Evolutionary conservation across 305 asterid genomes (phyloP), one percentile per base, ranked within the genome.

Genomic region (Withania somnifera): DNA sequence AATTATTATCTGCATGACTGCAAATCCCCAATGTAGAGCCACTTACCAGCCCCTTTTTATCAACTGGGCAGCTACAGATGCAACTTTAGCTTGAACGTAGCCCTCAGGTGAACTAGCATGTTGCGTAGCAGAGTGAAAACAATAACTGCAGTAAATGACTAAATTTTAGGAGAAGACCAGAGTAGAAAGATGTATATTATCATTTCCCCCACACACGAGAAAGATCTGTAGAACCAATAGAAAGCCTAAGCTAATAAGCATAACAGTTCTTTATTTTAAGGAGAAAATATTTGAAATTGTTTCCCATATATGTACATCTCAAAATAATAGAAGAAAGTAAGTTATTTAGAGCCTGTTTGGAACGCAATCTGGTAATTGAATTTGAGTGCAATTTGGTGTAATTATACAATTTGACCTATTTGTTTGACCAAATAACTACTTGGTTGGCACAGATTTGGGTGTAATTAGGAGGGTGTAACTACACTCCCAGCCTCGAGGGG

Each of bases 21-120:
- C 66, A 67, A 83, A 14, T 57, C 83, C 58, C 76, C 82, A 78
- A 76, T 85, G 51, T 81, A 57, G 53, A 75, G 80, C 77, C 83
- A 90, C 95, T 88, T 86, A 93, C 99, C 99, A 94, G 61, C 99
- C 98, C 86, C 98, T 88, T 91, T 95, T 95, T 85, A 95, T 87
- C 90, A 95, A 86, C 86, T 95, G 99, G 79, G 98, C 93, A 88
- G 94, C 98, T 85, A 91, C 98, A 15, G 98, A 92, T 47, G 94
- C 97, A 84, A 94, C 97, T 89, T 95, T 95, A 54, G 86, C 83
- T 76, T 84, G 90, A 85, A 94, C 99, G 86, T 91, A 95, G 73
- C 98, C 97, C 88, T 95, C 98, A 4, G 88, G 88, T 77, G 91
- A 91, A 77, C 82, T 86, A 67, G 98, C 94, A 84, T 94, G 87